These are phyloP conservation scores for Marasmius tenuissimus DNA, from an alignment of 1,284 basidiomycete species.

Conservation along the genomic window DNA sequence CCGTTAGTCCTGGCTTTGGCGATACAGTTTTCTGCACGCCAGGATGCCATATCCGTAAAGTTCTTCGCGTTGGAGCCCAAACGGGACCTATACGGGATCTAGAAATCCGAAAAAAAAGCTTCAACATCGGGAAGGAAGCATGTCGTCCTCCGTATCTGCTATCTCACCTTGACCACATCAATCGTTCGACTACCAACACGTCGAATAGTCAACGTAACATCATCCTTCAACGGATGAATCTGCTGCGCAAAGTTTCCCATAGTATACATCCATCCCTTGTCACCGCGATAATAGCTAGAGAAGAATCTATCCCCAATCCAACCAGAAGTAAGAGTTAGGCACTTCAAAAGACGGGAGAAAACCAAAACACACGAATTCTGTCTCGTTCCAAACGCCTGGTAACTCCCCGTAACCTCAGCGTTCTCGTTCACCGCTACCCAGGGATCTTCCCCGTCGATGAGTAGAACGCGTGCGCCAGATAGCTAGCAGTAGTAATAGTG, in stretches of 20 bases:
- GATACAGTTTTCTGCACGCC: constrained; percentile 53
- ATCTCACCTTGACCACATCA: constrained; percentile 45
- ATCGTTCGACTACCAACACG: constrained; percentile 38
- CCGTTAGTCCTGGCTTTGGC: constrained; percentile 54
- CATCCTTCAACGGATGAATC: constrained; percentile 52
- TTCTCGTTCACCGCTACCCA: constrained; percentile 54
- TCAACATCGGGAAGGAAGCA: constrained; percentile 1
- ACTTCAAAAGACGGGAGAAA: not conserved
- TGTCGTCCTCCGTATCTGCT: not conserved
- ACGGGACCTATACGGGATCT: constrained; percentile 62
- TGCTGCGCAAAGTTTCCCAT: constrained; percentile 66
- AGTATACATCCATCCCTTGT: constrained; percentile 52
- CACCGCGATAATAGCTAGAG: constrained; percentile 36
- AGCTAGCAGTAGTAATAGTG: constrained; percentile 33
- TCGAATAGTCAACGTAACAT: constrained; percentile 48
- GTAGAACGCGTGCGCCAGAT: constrained; percentile 52
- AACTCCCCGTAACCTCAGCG: constrained; percentile 42
- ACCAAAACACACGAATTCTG: constrained; percentile 40
- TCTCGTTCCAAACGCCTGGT: constrained; percentile 49
- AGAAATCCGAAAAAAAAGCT: not conserved
- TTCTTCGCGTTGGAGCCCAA: constrained; percentile 39
- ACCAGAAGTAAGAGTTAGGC: not conserved
- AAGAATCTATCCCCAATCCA: no score
- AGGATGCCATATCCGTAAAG: constrained; percentile 53
- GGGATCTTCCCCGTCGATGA: constrained; percentile 54